Evolutionary conservation across 176 grass and related monocot genomes (phyloP).

Genomic region (Puccinellia tenuiflora): DNA sequence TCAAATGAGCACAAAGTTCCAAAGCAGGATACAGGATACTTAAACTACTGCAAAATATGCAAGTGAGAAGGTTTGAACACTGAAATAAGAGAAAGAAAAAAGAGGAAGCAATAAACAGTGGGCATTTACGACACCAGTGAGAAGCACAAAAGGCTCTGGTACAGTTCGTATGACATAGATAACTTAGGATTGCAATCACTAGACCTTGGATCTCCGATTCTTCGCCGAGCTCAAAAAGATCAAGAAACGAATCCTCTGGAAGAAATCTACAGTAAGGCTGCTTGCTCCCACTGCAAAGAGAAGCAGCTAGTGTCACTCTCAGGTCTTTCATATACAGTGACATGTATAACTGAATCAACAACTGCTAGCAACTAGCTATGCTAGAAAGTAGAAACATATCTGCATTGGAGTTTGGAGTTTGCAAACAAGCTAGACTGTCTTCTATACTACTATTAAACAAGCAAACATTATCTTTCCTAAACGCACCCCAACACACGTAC

Average conservation of each 20-base stretch:
- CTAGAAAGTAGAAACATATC: background rate
- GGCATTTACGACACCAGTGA: background rate
- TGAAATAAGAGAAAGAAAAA: background rate
- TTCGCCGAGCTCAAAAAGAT: slow-evolving; percentile 61
- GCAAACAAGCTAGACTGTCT: background rate
- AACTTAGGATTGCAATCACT: slow-evolving; percentile 10
- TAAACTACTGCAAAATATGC: background rate
- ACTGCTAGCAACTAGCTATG: background rate
- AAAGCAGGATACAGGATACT: background rate
- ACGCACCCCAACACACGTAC: no score
- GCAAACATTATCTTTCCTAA: no score
- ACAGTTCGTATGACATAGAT: background rate
- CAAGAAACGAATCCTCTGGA: slow-evolving; percentile 80
- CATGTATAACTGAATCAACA: slow-evolving; percentile 18
- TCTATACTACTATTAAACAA: no score
- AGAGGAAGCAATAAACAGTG: background rate
- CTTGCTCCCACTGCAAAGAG: slow-evolving; percentile 75
- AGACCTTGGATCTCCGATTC: slow-evolving; percentile 83
- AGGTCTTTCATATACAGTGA: background rate
- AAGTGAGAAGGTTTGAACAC: background rate
- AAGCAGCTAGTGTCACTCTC: slow-evolving; percentile 5
- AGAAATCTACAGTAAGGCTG: slow-evolving; percentile 83
- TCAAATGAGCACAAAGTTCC: slow-evolving; percentile 3
- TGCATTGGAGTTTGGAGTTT: background rate
- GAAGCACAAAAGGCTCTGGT: background rate